These are phyloP conservation scores for Xylaria sp. DNA, from an alignment of 2,329 filamentous ascomycete species.

Conservation along the genomic window DNA sequence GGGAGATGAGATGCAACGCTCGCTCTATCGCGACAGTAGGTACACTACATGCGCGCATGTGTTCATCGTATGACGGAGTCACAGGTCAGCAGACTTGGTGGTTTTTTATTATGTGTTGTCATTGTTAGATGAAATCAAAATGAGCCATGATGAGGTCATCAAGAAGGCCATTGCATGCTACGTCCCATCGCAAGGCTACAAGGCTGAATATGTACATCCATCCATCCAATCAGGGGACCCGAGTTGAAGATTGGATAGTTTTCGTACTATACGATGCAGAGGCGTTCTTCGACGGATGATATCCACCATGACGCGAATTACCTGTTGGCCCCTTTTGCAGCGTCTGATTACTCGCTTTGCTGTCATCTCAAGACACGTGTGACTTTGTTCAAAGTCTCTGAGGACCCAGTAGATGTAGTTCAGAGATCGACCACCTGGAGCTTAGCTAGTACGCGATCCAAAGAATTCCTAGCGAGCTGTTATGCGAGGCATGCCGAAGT, in stretches of 20 bases:
- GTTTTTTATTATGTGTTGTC: too few relatives aligned
- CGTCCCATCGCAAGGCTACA: constrained; percentile 6
- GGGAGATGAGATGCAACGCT: constrained; percentile 16
- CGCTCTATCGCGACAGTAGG: not conserved
- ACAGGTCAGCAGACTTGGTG: constrained; percentile 15
- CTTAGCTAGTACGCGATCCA: constrained; percentile 1
- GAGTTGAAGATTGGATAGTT: not conserved
- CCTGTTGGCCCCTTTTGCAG: constrained; percentile 2
- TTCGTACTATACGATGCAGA: not conserved
- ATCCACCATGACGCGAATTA: not conserved
- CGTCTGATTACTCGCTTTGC: not conserved
- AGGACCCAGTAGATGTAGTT: not conserved
- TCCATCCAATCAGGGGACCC: not conserved
- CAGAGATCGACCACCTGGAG: constrained; percentile 18
- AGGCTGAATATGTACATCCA: constrained; percentile 6
- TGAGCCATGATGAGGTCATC: constrained; percentile 5
- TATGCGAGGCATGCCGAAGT: constrained; percentile 10
- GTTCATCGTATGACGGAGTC: constrained; percentile 23
- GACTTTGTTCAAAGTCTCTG: not conserved
- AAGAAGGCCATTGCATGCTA: constrained; percentile 7
- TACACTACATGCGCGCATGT: constrained; percentile 1
- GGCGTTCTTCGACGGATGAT: not conserved
- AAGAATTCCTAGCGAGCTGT: not conserved
- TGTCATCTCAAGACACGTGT: not conserved
- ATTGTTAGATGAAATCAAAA: not conserved